Percentiles rank a stretch among this genome's conserved stretches.
Conservation (phyloP, 805 yeast species). For the Jamesozyma gamospora region DNA sequence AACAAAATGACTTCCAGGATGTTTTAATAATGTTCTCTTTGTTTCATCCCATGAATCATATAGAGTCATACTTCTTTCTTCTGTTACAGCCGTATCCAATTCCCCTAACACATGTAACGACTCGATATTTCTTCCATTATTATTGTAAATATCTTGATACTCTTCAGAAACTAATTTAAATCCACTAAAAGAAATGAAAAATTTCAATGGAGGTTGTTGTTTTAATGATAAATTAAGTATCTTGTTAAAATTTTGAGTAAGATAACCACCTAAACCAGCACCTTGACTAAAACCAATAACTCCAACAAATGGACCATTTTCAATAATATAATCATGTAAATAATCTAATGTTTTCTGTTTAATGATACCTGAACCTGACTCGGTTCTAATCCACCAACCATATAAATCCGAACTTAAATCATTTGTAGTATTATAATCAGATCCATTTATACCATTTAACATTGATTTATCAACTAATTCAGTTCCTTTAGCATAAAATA, state of each 20-base stretch:
- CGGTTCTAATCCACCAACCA: slow-evolving; percentile 59
- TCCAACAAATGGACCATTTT: slow-evolving; percentile 72
- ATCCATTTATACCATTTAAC: slow-evolving; percentile 37
- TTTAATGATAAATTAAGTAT: slow-evolving; percentile 29
- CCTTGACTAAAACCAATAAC: slow-evolving; percentile 90
- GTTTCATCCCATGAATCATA: slow-evolving; percentile 38
- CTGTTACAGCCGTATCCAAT: slow-evolving; percentile 76
- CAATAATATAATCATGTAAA: slow-evolving; percentile 37
- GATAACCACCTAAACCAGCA: slow-evolving; percentile 64
- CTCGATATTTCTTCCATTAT: background rate
- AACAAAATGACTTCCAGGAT: slow-evolving; percentile 94
- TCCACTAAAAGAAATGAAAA: slow-evolving; percentile 70
- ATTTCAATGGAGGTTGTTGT: slow-evolving; percentile 45
- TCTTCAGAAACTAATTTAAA: slow-evolving; percentile 27
- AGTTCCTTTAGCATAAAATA: slow-evolving; percentile 71
- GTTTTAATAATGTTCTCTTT: slow-evolving; percentile 46
- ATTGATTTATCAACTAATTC: slow-evolving; percentile 9
- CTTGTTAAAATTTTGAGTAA: slow-evolving; percentile 45
- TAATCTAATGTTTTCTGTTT: slow-evolving; percentile 31
- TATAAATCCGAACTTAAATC: slow-evolving; percentile 18
- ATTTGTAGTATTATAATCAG: slow-evolving; percentile 25
- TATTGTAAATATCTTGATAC: slow-evolving; percentile 14
- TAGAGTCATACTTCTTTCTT: slow-evolving; percentile 52
- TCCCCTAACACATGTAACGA: slow-evolving; percentile 77
- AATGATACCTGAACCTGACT: slow-evolving; percentile 25